Evolutionary conservation across 768 basidiomycete species (phyloP), one percentile per base, ranked within the genome.

Genomic region (Mycena epipterygia): DNA sequence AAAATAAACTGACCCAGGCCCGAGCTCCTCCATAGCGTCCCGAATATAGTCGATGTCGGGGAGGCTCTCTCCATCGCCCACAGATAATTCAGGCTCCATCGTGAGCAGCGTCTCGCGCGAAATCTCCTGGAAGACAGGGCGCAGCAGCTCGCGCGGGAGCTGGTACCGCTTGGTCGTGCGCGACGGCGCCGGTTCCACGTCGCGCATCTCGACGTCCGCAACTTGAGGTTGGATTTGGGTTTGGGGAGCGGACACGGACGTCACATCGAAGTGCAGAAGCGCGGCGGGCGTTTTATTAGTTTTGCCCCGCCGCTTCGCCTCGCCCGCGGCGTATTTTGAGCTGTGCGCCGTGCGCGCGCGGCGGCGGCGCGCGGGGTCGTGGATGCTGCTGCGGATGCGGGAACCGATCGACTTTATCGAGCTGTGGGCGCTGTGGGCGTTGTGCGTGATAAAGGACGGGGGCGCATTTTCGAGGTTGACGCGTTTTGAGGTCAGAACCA

Each of bases 81-180:
- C 77, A 25, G 9, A 14, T 37, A 89, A 77, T 37, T 82, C 83
- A 58, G 85, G 84, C 44, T 86, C 85, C 67, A 88, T 77, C 7
- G 83, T 83, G 7, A 78, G 75, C 35, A 90, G 71, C 51, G 83
- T 83, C 55, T 84, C 85, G 9, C 70, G 68, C 21, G 82, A 76
- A 41, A 87, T 79, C 52, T 83, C 82, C 29, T 78, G 70, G 60
- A 80, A 84, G 5, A 79, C 74, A 1, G 89, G 86, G 30, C 87
- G 87, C 53, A 80, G 78, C 37, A 89, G 84, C 23, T 79, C 82
- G 60, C 85, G 83, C 17, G 87, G 88, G 21, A 89, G 84, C 41
- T 84, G 83, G 39, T 87, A 81, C 21, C 57, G 35, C 46, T 71
- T 64, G 30, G 68, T 73, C 19, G 37, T 59, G 35, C 57, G 49